Percentiles rank a stretch among this genome's conserved stretches.
Conservation (phyloP, 1,284 basidiomycete genomes). For the Puccinia horiana region DNA sequence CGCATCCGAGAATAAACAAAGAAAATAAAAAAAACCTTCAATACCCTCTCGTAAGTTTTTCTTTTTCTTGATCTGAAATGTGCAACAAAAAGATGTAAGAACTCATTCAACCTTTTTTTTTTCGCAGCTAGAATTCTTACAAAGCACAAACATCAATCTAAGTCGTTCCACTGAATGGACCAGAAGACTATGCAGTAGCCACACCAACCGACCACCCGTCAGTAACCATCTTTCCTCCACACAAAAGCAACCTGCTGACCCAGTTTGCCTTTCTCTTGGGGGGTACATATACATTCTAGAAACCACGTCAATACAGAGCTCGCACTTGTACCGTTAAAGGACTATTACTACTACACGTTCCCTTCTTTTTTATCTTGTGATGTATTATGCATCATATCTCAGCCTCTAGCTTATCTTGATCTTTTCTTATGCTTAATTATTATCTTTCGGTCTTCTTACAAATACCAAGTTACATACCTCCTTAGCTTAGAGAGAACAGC, state of each 20-base stretch:
- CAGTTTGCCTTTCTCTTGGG: background rate
- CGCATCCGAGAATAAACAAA: constrained; percentile 29
- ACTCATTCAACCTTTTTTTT: background rate
- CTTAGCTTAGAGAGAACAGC: too few relatives aligned
- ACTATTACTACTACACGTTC: too few relatives aligned
- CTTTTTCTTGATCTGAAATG: background rate
- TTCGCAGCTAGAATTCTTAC: background rate
- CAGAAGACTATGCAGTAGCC: background rate
- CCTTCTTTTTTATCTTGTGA: too few relatives aligned
- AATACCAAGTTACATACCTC: too few relatives aligned
- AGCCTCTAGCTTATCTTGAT: too few relatives aligned
- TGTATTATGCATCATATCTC: too few relatives aligned
- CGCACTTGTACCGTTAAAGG: too few relatives aligned
- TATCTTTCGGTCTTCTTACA: too few relatives aligned
- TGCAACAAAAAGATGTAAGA: background rate
- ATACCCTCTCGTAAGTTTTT: background rate
- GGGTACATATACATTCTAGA: too few relatives aligned
- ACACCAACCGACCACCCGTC: background rate
- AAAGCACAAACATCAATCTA: background rate
- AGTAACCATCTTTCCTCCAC: background rate
- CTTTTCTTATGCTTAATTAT: too few relatives aligned
- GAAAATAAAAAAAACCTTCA: background rate
- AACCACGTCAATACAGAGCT: too few relatives aligned
- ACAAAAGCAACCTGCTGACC: background rate
- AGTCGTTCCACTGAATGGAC: background rate